Percentiles rank a stretch among this genome's conserved stretches.
Conservation (phyloP, 371 early-diverging fungal genomes). For the Globomyces sp. region DNA sequence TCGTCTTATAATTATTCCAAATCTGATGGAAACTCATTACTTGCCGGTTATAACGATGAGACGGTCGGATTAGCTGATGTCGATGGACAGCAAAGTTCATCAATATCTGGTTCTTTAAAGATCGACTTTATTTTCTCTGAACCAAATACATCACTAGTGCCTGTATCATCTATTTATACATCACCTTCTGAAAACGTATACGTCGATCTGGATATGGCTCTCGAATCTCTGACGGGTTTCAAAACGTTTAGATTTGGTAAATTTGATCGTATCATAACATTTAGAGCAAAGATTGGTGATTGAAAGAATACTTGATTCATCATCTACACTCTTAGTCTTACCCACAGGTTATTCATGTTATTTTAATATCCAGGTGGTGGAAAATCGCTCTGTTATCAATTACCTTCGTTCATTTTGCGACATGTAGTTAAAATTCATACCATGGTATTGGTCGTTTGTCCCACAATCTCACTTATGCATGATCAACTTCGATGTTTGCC, state of each 20-base stretch:
- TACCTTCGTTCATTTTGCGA: constrained; percentile 64
- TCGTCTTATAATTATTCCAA: constrained; percentile 14
- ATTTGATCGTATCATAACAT: too few species aligned
- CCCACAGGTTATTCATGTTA: constrained; percentile 41
- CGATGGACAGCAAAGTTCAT: constrained; percentile 9
- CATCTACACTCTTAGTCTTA: constrained; percentile 54
- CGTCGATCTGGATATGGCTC: constrained; percentile 37
- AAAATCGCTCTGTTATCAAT: constrained; percentile 77
- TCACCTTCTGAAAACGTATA: neutral
- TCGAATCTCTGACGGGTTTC: constrained; percentile 33
- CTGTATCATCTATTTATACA: neutral
- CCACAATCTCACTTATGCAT: constrained; percentile 76
- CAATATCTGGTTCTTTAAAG: too few species aligned
- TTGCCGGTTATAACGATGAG: constrained; percentile 4
- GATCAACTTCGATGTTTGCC: constrained; percentile 76
- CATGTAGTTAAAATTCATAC: constrained; percentile 29
- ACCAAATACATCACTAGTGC: too few species aligned
- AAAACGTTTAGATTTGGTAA: constrained; percentile 21
- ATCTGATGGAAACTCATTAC: neutral
- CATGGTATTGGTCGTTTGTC: constrained; percentile 73
- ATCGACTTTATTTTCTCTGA: too few species aligned
- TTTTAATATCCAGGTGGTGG: constrained; percentile 55
- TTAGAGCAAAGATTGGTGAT: neutral
- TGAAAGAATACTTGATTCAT: constrained; percentile 26
- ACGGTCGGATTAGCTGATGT: constrained; percentile 20